Percentiles rank a stretch among this genome's conserved stretches.
Conservation (phyloP, 495 filamentous ascomycete genomes). For the Jackrogersella minutella region DNA sequence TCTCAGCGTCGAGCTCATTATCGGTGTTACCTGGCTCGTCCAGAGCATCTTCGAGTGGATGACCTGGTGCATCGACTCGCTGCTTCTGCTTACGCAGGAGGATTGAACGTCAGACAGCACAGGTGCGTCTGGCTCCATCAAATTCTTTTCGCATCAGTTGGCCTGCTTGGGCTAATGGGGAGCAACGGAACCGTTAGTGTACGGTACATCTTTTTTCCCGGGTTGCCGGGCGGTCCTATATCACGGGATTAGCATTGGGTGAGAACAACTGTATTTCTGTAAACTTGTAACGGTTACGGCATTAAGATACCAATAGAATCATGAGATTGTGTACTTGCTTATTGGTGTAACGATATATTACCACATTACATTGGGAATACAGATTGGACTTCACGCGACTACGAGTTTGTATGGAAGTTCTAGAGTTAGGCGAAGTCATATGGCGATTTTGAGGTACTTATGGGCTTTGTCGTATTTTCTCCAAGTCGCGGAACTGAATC, state of each 20-base stretch:
- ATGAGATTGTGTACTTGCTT: constrained; percentile 23
- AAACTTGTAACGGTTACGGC: constrained; percentile 16
- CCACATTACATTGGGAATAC: background rate
- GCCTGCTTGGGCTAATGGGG: background rate
- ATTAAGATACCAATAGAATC: constrained; percentile 41
- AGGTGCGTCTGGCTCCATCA: too few relatives aligned
- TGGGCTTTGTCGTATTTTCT: too few relatives aligned
- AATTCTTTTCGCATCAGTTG: constrained; percentile 16
- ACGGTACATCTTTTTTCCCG: background rate
- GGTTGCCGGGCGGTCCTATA: background rate
- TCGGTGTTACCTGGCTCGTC: constrained; percentile 24
- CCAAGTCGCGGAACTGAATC: too few relatives aligned
- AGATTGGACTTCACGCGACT: background rate
- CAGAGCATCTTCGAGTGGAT: constrained; percentile 37
- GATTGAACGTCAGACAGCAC: constrained; percentile 15
- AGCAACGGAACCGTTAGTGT: constrained; percentile 11
- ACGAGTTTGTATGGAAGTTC: background rate
- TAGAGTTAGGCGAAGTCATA: too few relatives aligned
- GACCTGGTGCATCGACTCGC: constrained; percentile 37
- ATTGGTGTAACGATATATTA: background rate
- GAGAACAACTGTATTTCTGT: constrained; percentile 10
- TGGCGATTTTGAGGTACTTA: too few relatives aligned
- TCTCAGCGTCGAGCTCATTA: constrained; percentile 22
- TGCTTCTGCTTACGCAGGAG: constrained; percentile 25
- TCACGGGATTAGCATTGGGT: constrained; percentile 9